phyloP scores from a whole-genome alignment of 2,329 filamentous ascomycete genomes.

The Nigrospora sphaerica region DNA sequence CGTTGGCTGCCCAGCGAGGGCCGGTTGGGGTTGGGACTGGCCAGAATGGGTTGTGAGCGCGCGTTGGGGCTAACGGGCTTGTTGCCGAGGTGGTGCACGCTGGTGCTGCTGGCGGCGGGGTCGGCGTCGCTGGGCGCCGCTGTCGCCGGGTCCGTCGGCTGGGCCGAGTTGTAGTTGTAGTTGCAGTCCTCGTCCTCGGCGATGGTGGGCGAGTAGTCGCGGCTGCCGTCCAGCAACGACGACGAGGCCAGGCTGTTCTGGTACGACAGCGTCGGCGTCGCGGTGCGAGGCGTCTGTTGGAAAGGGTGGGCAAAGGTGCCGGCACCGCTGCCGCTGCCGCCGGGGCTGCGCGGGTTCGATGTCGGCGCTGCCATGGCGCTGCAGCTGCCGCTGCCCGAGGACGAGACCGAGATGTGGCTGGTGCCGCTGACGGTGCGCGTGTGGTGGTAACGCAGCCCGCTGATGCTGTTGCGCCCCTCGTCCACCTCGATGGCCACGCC shows the following conservation, averaged over 20 bases:
- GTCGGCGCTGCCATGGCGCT: constrained; percentile 5
- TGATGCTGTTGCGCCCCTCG: no score
- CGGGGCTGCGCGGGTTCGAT: background rate
- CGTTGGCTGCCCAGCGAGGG: constrained; percentile 32
- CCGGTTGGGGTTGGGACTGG: constrained; percentile 20
- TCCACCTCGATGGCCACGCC: no score
- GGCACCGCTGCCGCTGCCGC: constrained; percentile 20
- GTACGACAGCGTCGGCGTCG: constrained; percentile 53
- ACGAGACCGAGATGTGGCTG: constrained; percentile 49
- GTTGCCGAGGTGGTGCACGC: constrained; percentile 20
- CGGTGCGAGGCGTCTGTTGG: constrained; percentile 55
- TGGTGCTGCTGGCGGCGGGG: constrained; percentile 9
- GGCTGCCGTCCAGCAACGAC: constrained; percentile 38
- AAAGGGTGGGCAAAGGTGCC: constrained; percentile 55
- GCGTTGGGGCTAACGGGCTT: constrained; percentile 5
- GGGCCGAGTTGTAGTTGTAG: background rate
- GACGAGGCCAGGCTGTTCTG: constrained; percentile 48
- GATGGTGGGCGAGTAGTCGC: constrained; percentile 50
- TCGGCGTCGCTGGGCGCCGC: background rate
- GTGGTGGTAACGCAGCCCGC: constrained; percentile 29
- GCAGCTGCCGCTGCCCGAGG: constrained; percentile 39
- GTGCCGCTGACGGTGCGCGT: constrained; percentile 51
- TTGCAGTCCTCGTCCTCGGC: constrained; percentile 40
- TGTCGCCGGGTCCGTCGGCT: no score
- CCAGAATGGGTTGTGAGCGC: constrained; percentile 21